Conservation (phyloP, 192 early-diverging fungal genomes). For the Rhizoclosmatium sp. region DNA sequence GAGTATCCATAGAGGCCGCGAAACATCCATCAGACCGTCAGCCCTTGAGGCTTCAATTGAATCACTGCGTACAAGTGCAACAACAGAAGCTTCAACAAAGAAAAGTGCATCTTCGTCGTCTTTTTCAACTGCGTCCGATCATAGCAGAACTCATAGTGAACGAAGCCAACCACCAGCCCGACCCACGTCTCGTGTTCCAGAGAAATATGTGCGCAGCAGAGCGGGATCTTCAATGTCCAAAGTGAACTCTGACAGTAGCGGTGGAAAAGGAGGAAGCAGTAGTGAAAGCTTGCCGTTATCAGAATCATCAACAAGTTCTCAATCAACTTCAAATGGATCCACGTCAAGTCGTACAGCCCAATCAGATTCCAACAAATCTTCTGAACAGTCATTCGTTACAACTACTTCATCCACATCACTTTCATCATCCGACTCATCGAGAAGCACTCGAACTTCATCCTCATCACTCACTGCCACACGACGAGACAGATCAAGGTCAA, state of each 20-base stretch:
- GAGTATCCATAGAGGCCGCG: background rate
- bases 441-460: background rate
- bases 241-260: background rate
- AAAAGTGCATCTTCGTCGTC: no score
- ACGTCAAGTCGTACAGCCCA: background rate
- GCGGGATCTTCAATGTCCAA: background rate
- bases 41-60: background rate
- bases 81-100: background rate
- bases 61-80: background rate
- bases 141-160: background rate
- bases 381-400: background rate
- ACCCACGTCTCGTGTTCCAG: background rate
- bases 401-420: background rate
- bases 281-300: background rate
- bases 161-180: background rate
- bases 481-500: background rate
- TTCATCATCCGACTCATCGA: background rate
- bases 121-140: background rate
- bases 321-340: background rate
- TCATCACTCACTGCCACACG: background rate
- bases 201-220: slow-evolving; percentile 7
- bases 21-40: background rate
- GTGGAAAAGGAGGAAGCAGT: background rate
- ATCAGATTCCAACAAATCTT: background rate
- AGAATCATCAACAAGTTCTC: background rate